Percentiles rank a stretch among this genome's conserved stretches.
Evolutionary conservation across 768 basidiomycete genomes (phyloP).

Genomic region (Leucosporidium yakuticum): DNA sequence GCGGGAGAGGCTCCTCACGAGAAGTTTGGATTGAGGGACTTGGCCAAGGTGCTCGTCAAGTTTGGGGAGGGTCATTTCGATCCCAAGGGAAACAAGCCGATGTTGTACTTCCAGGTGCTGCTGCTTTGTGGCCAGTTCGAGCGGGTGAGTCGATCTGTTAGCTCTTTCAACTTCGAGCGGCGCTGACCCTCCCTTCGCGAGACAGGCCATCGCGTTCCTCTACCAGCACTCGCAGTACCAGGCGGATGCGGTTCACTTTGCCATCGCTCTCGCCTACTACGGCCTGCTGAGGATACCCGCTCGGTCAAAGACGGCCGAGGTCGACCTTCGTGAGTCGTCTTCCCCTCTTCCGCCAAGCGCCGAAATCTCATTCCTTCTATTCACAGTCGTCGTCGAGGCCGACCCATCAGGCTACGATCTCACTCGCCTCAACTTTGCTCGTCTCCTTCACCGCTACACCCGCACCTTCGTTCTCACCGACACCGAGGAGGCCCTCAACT

Average conservation of each 20-base stretch:
- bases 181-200: background rate
- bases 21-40: constrained; percentile 51
- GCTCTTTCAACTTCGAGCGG: background rate
- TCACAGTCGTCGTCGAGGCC: background rate
- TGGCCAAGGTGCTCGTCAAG: constrained; percentile 42
- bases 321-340: constrained; percentile 59
- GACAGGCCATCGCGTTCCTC: constrained; percentile 78
- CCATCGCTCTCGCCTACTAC: constrained; percentile 85
- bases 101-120: constrained; percentile 56
- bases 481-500: constrained; percentile 87
- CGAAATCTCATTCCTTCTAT: background rate
- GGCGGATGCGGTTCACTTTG: constrained; percentile 89
- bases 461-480: constrained; percentile 88
- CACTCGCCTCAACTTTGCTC: constrained; percentile 51
- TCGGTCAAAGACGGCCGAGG: constrained; percentile 70
- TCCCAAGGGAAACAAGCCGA: constrained; percentile 54
- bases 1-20: constrained; percentile 49
- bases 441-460: constrained; percentile 85
- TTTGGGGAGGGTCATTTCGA: constrained; percentile 47
- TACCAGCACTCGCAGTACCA: constrained; percentile 82
- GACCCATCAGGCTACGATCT: background rate
- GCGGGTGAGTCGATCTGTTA: constrained; percentile 52
- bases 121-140: constrained; percentile 94
- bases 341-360: background rate
- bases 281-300: constrained; percentile 80